Base-by-base conservation (phyloP, 2,329 filamentous ascomycete species). In the Colletotrichum costaricense region DNA sequence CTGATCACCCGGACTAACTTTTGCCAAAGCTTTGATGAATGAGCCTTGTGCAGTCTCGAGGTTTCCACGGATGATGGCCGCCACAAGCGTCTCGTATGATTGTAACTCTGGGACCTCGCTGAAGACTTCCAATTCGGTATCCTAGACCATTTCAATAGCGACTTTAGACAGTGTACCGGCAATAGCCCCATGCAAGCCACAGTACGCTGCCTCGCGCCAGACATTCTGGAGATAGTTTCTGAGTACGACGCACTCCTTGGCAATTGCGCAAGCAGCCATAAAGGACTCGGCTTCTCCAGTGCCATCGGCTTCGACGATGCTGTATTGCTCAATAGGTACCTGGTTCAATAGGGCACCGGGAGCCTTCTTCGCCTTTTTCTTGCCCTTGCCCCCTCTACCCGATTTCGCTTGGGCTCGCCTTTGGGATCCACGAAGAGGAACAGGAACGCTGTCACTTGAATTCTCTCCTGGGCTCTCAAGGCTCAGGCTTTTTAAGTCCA, bases 41-140 rank as follows among this genome's bases (percentile, higher is more conserved):
- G 62, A 78, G 4, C 75, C 76, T 64, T 81, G 78, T 74, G 58
- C 77, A 33, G 80, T 80, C 0, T 83, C 78, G 26, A 78, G 62
- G 65, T 85, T 75, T 1, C 84, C 84, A 1, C 80, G 78, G 2
- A 82, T 85, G 46, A 87, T 81, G 4, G 82, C 82, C 1, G 82
- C 79, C 75, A 86, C 82, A 56, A 86, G 79, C 0, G 78, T 84
- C 52, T 86, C 79, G 74, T 82, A 88, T 0, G 82, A 82, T 12
- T 87, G 83, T 62, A 85, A 80, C 0, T 81, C 85, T 1, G 85
- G 83, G 55, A 88, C 88, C 33, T 88, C 84, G 22, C 83, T 73
- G 66, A 85, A 87, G 1, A 88, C 85, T 7, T 75, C 75, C 0
- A 78, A 74, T 60, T 82, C 80, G 1, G 81, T 79, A 60, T 81